Base-by-base conservation (phyloP, 2,329 filamentous ascomycete species). In the Macrophomina phaseolina region DNA sequence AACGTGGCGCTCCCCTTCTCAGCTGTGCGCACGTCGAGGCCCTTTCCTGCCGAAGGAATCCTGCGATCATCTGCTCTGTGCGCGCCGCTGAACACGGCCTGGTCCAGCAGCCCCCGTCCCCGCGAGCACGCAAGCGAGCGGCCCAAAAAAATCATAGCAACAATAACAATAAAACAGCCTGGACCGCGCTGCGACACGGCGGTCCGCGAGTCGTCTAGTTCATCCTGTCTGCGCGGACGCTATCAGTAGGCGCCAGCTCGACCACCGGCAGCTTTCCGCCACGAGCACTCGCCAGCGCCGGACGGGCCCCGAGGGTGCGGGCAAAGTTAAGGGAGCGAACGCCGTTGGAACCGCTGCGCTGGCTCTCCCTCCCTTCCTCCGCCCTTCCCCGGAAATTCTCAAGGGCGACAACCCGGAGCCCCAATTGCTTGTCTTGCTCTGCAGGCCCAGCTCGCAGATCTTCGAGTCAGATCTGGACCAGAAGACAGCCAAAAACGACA, bases 321-420 rank as follows among this genome's bases (percentile, higher is more conserved):
- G 18, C 16, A 36, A n/a, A 34, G 28, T 53, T 36, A n/a, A 34
- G 51, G 30, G 40, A 32, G 38, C 23, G 28, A 32, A 46, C 14
- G 56, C 56, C 56, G 56, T 61, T 61, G 42, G 8, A 61, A 45
- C 56, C 56, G 16, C 16, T n/a, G 28, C 48, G 40, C 30, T 48
- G 56, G 56, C 32, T 32, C 56, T 16, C 40, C n/a, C 2, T 30
- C 36, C 12, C 45, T 7, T 16, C 4, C 53, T 58, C 16, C 36
- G 23, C 23, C 23, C 53, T 32, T 30, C n/a, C 14, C 23, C 8
- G 7, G 8, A 49, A 23, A 18, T 5, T 23, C 23, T 23, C 23
- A 23, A 38, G 36, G 36, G 6, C 11, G 7, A 38, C 11, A 7
- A 38, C 11, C 11, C 36, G 36, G 36, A 38, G 36, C 36, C 36